phyloP scores from a whole-genome alignment of 495 filamentous ascomycete genomes.

The Penicillium coffeae region DNA sequence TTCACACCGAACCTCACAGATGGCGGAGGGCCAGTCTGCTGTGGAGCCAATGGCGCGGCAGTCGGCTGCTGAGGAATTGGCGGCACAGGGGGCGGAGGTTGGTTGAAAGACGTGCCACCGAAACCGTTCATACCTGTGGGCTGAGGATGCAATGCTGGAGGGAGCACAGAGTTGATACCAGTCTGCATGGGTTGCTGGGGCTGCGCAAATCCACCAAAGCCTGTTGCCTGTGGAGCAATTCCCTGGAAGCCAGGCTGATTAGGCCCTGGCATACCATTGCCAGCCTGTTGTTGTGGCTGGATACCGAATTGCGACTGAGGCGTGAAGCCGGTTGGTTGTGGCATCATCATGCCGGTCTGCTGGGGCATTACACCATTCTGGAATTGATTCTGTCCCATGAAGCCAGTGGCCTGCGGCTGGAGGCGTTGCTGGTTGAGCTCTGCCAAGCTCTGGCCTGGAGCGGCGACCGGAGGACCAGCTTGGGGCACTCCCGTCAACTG shows the following conservation, averaged over 20 bases:
- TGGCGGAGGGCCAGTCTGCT: constrained; percentile 92
- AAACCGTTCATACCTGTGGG: constrained; percentile 59
- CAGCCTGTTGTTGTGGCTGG: constrained; percentile 47
- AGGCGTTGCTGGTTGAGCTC: constrained; percentile 67
- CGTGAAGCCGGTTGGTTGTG: constrained; percentile 51
- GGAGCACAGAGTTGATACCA: constrained; percentile 43
- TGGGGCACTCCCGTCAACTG: constrained; percentile 73
- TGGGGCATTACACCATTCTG: constrained; percentile 49
- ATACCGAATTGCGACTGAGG: constrained; percentile 50
- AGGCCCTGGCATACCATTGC: constrained; percentile 12
- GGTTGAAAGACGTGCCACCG: constrained; percentile 37
- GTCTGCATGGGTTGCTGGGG: constrained; percentile 50
- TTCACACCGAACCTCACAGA: constrained; percentile 83
- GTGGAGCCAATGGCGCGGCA: constrained; percentile 63
- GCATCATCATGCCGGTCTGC: constrained; percentile 46
- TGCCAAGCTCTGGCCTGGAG: constrained; percentile 70
- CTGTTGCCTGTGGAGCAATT: constrained; percentile 61
- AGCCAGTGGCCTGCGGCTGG: constrained; percentile 52
- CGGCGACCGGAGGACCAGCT: constrained; percentile 52
- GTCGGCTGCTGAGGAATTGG: constrained; percentile 50
- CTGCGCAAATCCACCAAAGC: constrained; percentile 50
- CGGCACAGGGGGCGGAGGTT: constrained; percentile 36
- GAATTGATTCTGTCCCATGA: constrained; percentile 51
- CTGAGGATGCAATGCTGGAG: constrained; percentile 45
- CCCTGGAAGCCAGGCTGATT: constrained; percentile 51